These are phyloP conservation scores for Capsella bursapastoris DNA, from an alignment of 345 rosid genomes.

Conservation along the genomic window DNA sequence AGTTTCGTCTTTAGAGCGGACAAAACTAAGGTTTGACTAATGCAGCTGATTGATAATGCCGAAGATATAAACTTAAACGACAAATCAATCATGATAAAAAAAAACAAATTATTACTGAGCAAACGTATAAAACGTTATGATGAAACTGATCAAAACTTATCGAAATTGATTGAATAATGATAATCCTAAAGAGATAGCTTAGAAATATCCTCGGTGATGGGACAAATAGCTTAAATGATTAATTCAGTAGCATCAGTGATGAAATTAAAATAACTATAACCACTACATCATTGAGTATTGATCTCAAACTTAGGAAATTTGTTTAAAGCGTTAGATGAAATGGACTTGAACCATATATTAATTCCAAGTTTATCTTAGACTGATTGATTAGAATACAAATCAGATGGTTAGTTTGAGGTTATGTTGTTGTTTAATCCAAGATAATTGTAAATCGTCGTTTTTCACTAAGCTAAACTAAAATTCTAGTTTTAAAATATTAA, in stretches of 20 bases:
- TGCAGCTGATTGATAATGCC: slow-evolving; percentile 26
- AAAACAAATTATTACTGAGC: too few relatives aligned
- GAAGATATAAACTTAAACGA: slow-evolving; percentile 21
- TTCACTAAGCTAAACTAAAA: too few relatives aligned
- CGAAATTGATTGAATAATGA: not conserved
- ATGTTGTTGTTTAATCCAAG: too few relatives aligned
- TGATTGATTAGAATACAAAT: not conserved
- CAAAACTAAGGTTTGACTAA: slow-evolving; percentile 42
- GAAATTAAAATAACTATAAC: not conserved
- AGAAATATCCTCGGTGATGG: not conserved
- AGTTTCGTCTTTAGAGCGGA: slow-evolving; percentile 31
- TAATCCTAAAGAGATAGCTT: not conserved
- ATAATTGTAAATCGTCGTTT: too few relatives aligned
- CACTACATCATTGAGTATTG: not conserved
- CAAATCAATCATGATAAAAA: too few relatives aligned
- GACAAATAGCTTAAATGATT: slow-evolving; percentile 2
- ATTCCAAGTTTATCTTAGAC: not conserved
- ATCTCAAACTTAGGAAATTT: not conserved
- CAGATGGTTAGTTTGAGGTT: not conserved
- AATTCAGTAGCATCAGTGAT: not conserved
- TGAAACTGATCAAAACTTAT: not conserved
- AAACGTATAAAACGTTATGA: too few relatives aligned
- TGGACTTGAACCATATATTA: slow-evolving; percentile 10
- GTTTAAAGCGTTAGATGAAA: not conserved
- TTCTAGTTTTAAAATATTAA: too few relatives aligned